A percentile compares a stretch with the other conserved stretches of the same genome.
These are phyloP conservation scores for Auricularia auricula-judae DNA, from an alignment of 768 basidiomycete species.

Conservation along the genomic window DNA sequence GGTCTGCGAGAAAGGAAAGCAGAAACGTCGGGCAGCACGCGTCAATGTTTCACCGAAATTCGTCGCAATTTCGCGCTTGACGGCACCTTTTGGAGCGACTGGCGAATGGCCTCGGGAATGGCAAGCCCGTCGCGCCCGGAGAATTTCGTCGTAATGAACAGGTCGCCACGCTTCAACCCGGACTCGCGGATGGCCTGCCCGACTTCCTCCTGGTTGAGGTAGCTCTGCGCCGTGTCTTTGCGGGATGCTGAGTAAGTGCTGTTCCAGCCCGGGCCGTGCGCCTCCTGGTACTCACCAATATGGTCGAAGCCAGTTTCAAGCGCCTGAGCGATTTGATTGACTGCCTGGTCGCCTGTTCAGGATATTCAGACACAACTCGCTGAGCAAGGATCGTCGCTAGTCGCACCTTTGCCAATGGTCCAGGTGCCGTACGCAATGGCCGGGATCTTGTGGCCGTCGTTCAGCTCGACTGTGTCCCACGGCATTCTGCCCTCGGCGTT, in stretches of 20 bases:
- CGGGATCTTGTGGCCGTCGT: conserved; percentile 42
- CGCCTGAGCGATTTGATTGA: conserved; percentile 50
- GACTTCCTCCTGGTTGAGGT: conserved; percentile 49
- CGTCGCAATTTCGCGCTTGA: not conserved
- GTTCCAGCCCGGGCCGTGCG: not conserved
- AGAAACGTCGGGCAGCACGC: conserved; percentile 16
- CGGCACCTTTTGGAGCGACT: not conserved
- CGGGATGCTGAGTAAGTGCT: not conserved
- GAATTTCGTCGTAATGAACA: conserved; percentile 42
- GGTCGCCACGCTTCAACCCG: conserved; percentile 40
- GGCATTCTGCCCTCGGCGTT: conserved; percentile 30
- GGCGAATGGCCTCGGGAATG: not conserved
- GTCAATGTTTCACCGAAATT: not conserved
- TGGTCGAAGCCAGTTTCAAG: conserved; percentile 51
- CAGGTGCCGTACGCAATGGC: conserved; percentile 56
- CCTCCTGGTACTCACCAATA: conserved; percentile 29
- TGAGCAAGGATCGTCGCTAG: not conserved
- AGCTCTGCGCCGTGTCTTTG: conserved; percentile 49
- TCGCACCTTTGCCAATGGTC: conserved; percentile 39
- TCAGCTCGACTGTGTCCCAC: conserved; percentile 47
- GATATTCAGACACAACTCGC: not conserved
- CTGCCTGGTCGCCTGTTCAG: conserved; percentile 26
- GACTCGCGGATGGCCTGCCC: conserved; percentile 44
- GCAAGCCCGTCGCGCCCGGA: not conserved
- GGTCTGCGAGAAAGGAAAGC: conserved; percentile 22